Evolutionary conservation across 2,329 filamentous ascomycete genomes (phyloP).

Genomic region (Colletotrichum trifolii): DNA sequence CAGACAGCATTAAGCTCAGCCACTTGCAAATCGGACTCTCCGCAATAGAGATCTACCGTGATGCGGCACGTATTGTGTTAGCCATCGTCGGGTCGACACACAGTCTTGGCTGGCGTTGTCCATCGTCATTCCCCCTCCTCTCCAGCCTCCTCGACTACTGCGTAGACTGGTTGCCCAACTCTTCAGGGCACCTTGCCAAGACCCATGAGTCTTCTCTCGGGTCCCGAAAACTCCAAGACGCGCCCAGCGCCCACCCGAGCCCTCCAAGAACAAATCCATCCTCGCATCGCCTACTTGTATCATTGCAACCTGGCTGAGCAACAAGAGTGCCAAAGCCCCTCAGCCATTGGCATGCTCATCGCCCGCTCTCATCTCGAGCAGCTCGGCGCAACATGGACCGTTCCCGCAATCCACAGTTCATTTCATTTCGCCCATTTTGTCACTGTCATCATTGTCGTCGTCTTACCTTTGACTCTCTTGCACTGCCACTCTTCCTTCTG

Average conservation of each 20-base stretch:
- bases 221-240: slow-evolving; percentile 23
- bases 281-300: background rate
- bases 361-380: slow-evolving; percentile 12
- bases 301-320: background rate
- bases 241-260: slow-evolving; percentile 20
- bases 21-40: too few species aligned
- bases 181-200: background rate
- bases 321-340: background rate
- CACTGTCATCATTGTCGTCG: slow-evolving; percentile 2
- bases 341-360: slow-evolving; percentile 14
- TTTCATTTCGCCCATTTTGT: slow-evolving; percentile 15
- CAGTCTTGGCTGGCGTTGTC: slow-evolving; percentile 2
- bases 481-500: slow-evolving; percentile 27
- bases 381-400: slow-evolving; percentile 25
- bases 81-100: slow-evolving; percentile 1
- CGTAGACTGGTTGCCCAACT: background rate
- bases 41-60: too few species aligned
- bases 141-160: slow-evolving; percentile 16
- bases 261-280: slow-evolving; percentile 3
- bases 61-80: background rate
- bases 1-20: slow-evolving; percentile 4
- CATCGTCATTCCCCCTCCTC: slow-evolving; percentile 21
- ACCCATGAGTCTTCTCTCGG: slow-evolving; percentile 1
- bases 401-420: slow-evolving; percentile 18
- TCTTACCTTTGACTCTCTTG: slow-evolving; percentile 21